These are phyloP conservation scores for Penicillium sp. DNA, from an alignment of 2,329 filamentous ascomycete species.

Conservation along the genomic window DNA sequence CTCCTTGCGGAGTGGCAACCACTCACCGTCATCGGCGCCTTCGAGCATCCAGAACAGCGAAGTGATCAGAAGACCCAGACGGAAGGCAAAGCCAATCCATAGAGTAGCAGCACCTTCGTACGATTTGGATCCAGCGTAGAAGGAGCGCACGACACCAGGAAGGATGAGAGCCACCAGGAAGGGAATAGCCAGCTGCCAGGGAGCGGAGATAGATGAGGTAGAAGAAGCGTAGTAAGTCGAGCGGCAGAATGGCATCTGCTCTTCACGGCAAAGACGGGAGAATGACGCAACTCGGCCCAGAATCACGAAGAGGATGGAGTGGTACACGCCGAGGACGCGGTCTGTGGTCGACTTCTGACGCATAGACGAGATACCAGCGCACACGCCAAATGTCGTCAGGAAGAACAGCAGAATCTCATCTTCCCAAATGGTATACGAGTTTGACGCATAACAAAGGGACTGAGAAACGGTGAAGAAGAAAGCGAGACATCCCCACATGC, in stretches of 20 bases:
- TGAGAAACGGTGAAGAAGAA: conserved; percentile 82
- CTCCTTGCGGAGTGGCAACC: conserved; percentile 69
- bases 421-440: conserved; percentile 99
- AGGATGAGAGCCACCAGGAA: conserved; percentile 74
- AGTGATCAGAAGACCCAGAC: conserved; percentile 74
- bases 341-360: conserved; percentile 71
- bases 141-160: conserved; percentile 80
- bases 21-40: conserved; percentile 80
- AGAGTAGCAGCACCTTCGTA: conserved; percentile 84
- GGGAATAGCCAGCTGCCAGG: conserved; percentile 85
- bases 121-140: conserved; percentile 79
- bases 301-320: conserved; percentile 81
- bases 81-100: conserved; percentile 83
- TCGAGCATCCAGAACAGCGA: conserved; percentile 89
- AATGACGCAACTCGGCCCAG: conserved; percentile 81
- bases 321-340: conserved; percentile 77
- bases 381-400: conserved; percentile 81
- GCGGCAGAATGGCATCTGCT: conserved; percentile 96
- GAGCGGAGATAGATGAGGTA: conserved; percentile 87
- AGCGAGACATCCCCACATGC: conserved; percentile 87
- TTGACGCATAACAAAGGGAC: conserved; percentile 93
- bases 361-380: conserved; percentile 76
- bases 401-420: conserved; percentile 94
- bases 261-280: conserved; percentile 91
- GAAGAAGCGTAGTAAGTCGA: conserved; percentile 95